Base-by-base conservation (phyloP, 768 basidiomycete genomes). In the Suillus decipiens region DNA sequence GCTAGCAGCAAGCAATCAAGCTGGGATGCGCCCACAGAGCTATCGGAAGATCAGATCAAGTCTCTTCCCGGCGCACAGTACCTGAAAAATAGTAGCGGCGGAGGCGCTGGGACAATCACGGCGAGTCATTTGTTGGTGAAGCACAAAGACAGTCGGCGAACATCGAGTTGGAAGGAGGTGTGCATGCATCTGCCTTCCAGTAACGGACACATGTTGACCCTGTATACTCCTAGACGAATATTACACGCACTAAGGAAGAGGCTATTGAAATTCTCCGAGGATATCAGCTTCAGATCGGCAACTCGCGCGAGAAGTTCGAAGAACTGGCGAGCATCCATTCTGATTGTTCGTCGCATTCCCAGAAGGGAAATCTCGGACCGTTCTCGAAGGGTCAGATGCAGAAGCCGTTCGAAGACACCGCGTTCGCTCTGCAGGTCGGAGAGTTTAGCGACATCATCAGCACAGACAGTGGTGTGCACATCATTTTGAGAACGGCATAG, bases 111-210 rank as follows among this genome's bases (percentile, higher is more conserved):
- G 78, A 22, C 82, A 91, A 93, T 97, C 43, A 86, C 94, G 57
- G 96, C 95, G n/a, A 95, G 93, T 71, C 97, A 99, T 80, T 80
- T 99, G 65, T 78, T 99, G 62, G 89, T 98, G 65, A 99, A 99
- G 79, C 96, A 98, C 77, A 81, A 79, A 57, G 89, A 82, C 5
- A 93, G 92, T 73, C 79, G 92, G 64, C 81, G 90, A 33, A 88
- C 92, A 39, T 85, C 89, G 47, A 93, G 90, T 73, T 92, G 92
- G 91, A 91, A 90, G 75, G 89, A 92, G 81, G 92, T 89, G 68
- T 61, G 86, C 74, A 64, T 54, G 55, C 39, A 50, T 47, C 50
- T 57, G 48, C 60, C 37, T 65, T 24, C 62, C 47, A 53, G 15
- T 39, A 56, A 17, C 15, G 39, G 24, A 57, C 11, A 41, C 59